These are phyloP conservation scores for Penicillium sp. DNA, from an alignment of 2,329 filamentous ascomycete genomes.

Conservation along the genomic window DNA sequence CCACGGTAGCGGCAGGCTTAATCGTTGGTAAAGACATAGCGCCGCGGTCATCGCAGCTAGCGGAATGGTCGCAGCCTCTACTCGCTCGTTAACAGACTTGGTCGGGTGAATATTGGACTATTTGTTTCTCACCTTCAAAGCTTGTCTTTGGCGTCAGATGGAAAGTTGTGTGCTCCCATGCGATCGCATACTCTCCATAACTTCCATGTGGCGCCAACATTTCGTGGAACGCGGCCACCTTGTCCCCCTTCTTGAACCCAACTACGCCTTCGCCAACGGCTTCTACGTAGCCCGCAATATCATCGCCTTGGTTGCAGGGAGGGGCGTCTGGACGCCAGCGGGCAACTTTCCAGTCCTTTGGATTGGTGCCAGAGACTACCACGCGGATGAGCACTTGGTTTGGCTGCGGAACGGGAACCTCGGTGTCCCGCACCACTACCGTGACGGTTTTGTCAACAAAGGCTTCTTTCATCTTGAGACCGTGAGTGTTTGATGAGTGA, in stretches of 20 bases:
- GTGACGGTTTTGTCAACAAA: constrained; percentile 37
- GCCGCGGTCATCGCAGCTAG: constrained; percentile 60
- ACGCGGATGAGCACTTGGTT: constrained; percentile 48
- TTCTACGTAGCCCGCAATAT: constrained; percentile 57
- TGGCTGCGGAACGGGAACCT: constrained; percentile 45
- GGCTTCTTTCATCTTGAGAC: constrained; percentile 48
- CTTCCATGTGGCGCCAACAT: constrained; percentile 56
- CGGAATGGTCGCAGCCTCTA: constrained; percentile 61
- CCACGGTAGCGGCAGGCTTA: constrained; percentile 57
- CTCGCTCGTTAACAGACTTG: no score
- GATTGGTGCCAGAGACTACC: constrained; percentile 48
- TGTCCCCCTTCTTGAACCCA: constrained; percentile 60
- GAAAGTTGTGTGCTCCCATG: constrained; percentile 58
- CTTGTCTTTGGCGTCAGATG: constrained; percentile 54
- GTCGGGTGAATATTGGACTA: no score
- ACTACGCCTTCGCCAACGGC: constrained; percentile 55
- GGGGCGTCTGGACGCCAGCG: constrained; percentile 10
- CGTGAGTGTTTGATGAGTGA: neutral
- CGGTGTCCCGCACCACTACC: constrained; percentile 47
- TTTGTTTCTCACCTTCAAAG: constrained; percentile 53
- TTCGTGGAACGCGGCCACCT: constrained; percentile 55
- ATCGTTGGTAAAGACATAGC: constrained; percentile 53
- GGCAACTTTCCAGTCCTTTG: constrained; percentile 54
- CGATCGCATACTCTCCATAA: constrained; percentile 62
- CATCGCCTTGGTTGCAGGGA: constrained; percentile 53